Evolutionary conservation across 108 stramenopile species (phyloP), one percentile per base, ranked within the genome.

Genomic region (Cyclotella baltica): DNA sequence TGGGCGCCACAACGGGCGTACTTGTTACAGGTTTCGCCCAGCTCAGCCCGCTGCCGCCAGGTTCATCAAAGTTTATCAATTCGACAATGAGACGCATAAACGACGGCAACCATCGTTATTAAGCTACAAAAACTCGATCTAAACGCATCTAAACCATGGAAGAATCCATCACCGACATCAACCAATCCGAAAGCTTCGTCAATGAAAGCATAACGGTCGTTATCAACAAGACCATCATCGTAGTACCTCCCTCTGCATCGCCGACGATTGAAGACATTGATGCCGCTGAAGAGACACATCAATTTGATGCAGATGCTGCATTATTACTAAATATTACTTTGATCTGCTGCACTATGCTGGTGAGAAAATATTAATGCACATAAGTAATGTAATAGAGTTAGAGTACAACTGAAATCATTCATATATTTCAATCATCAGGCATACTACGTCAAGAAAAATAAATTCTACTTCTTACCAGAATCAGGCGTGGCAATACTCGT

Each of bases 381-480:
- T 56, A 3, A 67, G 67, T n/a, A n/a, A n/a, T n/a, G n/a, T n/a
- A n/a, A n/a, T n/a, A n/a, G n/a, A n/a, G n/a, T n/a, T n/a, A n/a
- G n/a, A n/a, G n/a, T n/a, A n/a, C n/a, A n/a, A n/a, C n/a, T n/a
- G n/a, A n/a, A n/a, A n/a, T n/a, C n/a, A n/a, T n/a, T n/a, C n/a
- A n/a, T n/a, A n/a, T n/a, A 4, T 10, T 25, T 66, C 8, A 28
- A 22, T 16, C 2, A 30, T 9, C 25, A 70, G 69, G 69, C 91
- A 9, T 93, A 93, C 73, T 83, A 79, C 61, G 83, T 96, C 52
- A 93, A 93, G 78, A 77, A 81, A 71, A 80, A 87, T 69, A 79
- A 80, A 62, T 84, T 90, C 30, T 94, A 93, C 62, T 90, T 68
- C 50, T 66, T 97, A 6, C 96, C 96, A 1, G 96, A 96, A 77